Evolutionary conservation across 345 rosid genomes (phyloP).

Genomic region (Barbarea vulgaris): DNA sequence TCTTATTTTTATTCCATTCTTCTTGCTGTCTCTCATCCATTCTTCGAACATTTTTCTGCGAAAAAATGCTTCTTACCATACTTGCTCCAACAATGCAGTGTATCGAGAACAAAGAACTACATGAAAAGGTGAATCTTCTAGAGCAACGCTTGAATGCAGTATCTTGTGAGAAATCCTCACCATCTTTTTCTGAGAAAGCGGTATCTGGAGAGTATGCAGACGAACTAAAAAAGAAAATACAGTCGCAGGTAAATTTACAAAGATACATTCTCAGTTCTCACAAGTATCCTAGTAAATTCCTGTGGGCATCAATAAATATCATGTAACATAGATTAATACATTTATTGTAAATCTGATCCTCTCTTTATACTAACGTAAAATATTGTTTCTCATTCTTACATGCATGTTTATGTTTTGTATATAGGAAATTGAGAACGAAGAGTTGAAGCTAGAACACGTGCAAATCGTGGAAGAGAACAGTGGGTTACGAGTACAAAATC

Average conservation of each 20-base stretch:
- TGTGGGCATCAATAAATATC: neutral
- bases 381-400: constrained; percentile 8
- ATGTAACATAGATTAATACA: constrained; percentile 1
- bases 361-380: neutral
- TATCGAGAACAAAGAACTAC: constrained; percentile 80
- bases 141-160: constrained; percentile 73
- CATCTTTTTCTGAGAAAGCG: constrained; percentile 45
- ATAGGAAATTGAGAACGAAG: constrained; percentile 85
- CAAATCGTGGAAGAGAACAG: constrained; percentile 90
- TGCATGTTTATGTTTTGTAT: constrained; percentile 27
- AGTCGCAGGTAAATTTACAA: constrained; percentile 62
- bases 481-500: constrained; percentile 82
- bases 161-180: constrained; percentile 49
- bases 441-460: constrained; percentile 77
- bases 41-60: neutral
- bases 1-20: neutral
- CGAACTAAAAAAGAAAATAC: constrained; percentile 77
- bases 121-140: constrained; percentile 66
- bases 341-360: neutral
- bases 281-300: constrained; percentile 1
- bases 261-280: constrained; percentile 23
- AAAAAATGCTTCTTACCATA: constrained; percentile 5
- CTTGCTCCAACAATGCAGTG: constrained; percentile 54
- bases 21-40: constrained; percentile 13
- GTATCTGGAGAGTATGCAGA: constrained; percentile 56